A percentile compares a stretch with the other conserved stretches of the same genome.
These are phyloP conservation scores for Metroxylon sagu DNA, from an alignment of 176 grass and related monocot species.

Conservation along the genomic window DNA sequence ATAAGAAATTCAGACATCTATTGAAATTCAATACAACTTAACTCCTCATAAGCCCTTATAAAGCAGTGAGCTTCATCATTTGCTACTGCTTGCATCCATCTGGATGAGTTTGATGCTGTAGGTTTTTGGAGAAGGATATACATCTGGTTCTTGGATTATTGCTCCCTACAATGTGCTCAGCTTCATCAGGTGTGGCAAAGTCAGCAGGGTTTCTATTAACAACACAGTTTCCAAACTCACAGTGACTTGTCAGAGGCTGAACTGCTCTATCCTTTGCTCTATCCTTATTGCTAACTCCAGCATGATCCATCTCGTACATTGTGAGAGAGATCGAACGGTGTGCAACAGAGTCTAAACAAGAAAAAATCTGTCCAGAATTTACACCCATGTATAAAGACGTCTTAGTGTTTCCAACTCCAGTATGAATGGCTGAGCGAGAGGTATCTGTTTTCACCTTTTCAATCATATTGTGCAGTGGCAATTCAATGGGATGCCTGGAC, in stretches of 20 bases:
- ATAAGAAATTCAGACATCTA: no score
- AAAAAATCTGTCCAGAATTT: not conserved
- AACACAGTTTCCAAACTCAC: not conserved
- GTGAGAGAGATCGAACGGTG: not conserved
- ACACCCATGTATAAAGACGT: not conserved
- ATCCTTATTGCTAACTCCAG: not conserved
- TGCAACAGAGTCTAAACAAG: not conserved
- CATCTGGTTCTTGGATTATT: not conserved
- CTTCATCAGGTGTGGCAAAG: constrained; percentile 9
- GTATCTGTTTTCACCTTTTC: not conserved
- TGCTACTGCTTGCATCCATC: not conserved
- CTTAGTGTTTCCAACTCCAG: not conserved
- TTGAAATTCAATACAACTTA: no score
- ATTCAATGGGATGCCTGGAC: not conserved
- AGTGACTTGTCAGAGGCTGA: not conserved
- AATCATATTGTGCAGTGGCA: not conserved
- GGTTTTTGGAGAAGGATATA: not conserved
- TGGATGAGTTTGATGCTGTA: not conserved
- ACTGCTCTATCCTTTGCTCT: not conserved
- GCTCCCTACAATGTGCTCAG: constrained; percentile 1
- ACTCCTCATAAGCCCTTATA: no score
- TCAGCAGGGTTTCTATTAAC: constrained; percentile 18
- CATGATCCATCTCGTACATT: not conserved
- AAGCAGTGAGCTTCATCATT: no score
- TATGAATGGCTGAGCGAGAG: not conserved